phyloP scores from a whole-genome alignment of 192 early-diverging fungal genomes.

The Coemansia sp. region DNA sequence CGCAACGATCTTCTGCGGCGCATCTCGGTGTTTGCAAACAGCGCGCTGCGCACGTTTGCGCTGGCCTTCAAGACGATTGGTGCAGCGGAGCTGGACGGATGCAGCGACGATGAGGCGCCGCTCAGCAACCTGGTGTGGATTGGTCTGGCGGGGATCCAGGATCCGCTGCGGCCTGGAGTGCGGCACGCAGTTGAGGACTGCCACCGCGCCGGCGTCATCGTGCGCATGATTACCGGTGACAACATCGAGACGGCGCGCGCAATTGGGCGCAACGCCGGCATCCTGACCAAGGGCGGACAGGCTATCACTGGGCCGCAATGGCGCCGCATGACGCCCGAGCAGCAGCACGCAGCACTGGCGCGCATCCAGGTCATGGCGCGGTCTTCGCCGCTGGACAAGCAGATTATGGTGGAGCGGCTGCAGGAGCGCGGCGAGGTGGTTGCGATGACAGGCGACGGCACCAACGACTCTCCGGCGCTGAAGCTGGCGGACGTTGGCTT shows the following conservation, averaged over 20 bases:
- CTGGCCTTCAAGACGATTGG: constrained; percentile 66
- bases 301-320: constrained; percentile 83
- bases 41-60: constrained; percentile 76
- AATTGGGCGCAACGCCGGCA: constrained; percentile 87
- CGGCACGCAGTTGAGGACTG: constrained; percentile 76
- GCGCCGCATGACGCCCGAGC: constrained; percentile 63
- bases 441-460: constrained; percentile 85
- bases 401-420: constrained; percentile 77
- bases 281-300: constrained; percentile 72
- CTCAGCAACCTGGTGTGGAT: constrained; percentile 60
- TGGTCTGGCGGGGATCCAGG: constrained; percentile 84
- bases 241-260: constrained; percentile 86
- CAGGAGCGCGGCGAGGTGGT: constrained; percentile 71
- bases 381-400: constrained; percentile 88
- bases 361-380: constrained; percentile 85
- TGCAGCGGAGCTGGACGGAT: constrained; percentile 35
- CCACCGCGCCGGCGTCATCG: constrained; percentile 79
- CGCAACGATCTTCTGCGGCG: constrained; percentile 49
- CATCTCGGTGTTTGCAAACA: constrained; percentile 63
- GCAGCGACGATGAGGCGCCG: constrained; percentile 61
- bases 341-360: constrained; percentile 66
- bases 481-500: constrained; percentile 91
- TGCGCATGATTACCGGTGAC: constrained; percentile 90
- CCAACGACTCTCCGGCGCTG: constrained; percentile 85
- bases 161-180: constrained; percentile 83